phyloP scores from a whole-genome alignment of 108 stramenopile genomes.

The Stephanodiscus triporus region DNA sequence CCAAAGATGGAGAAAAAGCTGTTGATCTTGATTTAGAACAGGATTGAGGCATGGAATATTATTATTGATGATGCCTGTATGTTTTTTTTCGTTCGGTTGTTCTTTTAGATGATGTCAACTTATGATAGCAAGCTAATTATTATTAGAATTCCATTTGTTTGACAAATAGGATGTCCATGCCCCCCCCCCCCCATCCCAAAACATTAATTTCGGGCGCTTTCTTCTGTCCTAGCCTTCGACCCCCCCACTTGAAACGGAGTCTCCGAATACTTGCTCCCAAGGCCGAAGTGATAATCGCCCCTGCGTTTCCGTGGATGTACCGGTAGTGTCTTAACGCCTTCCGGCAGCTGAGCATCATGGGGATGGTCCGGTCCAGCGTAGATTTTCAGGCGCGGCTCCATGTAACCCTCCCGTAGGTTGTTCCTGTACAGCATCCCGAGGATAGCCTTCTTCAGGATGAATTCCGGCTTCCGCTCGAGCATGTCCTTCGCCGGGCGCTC shows the following conservation, averaged over 20 bases:
- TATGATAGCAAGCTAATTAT: too few species aligned
- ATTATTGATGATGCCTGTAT: not conserved
- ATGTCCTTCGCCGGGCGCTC: constrained; percentile 81
- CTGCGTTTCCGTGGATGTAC: constrained; percentile 55
- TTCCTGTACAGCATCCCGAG: constrained; percentile 89
- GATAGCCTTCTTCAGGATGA: constrained; percentile 80
- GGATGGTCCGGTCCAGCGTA: constrained; percentile 85
- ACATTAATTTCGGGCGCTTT: not conserved
- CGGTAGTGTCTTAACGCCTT: constrained; percentile 25
- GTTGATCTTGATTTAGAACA: constrained; percentile 45
- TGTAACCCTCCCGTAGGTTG: constrained; percentile 75
- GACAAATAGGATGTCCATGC: not conserved
- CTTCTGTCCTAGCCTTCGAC: constrained; percentile 8
- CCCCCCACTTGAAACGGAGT: constrained; percentile 46
- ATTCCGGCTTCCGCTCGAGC: constrained; percentile 83
- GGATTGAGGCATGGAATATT: not conserved
- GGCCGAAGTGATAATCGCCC: constrained; percentile 75
- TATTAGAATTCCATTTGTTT: not conserved
- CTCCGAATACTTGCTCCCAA: constrained; percentile 51
- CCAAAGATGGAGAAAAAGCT: not conserved
- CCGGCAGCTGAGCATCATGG: constrained; percentile 76
- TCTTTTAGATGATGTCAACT: too few species aligned
- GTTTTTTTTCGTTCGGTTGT: too few species aligned
- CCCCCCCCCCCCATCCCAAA: not conserved
- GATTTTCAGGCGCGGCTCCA: constrained; percentile 83